Conservation (phyloP, 345 rosid genomes). For the Salix exigua region DNA sequence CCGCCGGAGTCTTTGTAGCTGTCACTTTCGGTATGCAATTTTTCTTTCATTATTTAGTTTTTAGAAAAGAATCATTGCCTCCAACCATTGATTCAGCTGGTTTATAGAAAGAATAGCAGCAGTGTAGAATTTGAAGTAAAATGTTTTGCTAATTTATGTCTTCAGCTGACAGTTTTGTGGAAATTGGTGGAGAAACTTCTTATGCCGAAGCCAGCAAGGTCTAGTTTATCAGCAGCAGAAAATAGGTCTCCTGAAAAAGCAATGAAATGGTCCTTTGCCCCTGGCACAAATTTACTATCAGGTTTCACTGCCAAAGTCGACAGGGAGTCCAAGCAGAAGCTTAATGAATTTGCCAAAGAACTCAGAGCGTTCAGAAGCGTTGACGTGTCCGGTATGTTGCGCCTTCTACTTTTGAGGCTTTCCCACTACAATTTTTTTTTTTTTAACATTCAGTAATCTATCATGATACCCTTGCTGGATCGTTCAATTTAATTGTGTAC, state of each 20-base stretch:
- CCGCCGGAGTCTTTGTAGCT: conserved; percentile 54
- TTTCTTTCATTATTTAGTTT: not conserved
- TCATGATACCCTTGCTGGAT: too few relatives aligned
- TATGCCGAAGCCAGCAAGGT: conserved; percentile 44
- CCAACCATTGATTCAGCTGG: too few relatives aligned
- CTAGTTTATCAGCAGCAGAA: conserved; percentile 42
- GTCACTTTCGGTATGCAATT: conserved; percentile 64
- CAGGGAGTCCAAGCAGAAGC: conserved; percentile 69
- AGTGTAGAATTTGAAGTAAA: too few relatives aligned
- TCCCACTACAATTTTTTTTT: not conserved
- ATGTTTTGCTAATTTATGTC: conserved; percentile 47
- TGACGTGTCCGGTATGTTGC: conserved; percentile 86
- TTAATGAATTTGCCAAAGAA: conserved; percentile 78
- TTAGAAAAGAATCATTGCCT: not conserved
- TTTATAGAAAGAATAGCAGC: too few relatives aligned
- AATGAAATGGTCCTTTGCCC: conserved; percentile 64
- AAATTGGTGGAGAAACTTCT: conserved; percentile 71
- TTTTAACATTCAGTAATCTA: too few relatives aligned
- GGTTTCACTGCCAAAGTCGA: conserved; percentile 62
- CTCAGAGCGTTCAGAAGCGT: conserved; percentile 67
- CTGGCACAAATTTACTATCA: conserved; percentile 73
- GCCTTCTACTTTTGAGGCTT: not conserved
- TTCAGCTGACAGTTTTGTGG: conserved; percentile 97
- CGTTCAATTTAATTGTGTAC: too few relatives aligned
- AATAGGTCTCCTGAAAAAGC: conserved; percentile 50